Evolutionary conservation across 768 basidiomycete genomes (phyloP), one percentile per base, ranked within the genome.

Genomic region (Mycena venus): DNA sequence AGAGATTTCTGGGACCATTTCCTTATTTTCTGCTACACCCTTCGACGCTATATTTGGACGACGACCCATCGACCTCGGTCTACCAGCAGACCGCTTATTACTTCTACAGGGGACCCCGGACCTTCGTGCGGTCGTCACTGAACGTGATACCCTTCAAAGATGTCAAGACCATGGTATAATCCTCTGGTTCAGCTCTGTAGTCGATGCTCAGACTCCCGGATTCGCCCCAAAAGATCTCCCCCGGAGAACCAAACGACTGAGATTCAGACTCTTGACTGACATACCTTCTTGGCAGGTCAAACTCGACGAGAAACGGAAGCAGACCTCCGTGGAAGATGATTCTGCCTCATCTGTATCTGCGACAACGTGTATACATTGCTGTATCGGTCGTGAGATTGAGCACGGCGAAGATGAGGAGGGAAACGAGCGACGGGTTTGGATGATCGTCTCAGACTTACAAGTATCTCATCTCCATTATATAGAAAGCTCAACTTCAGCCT

Each of bases 321-420:
- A 87, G 42, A 86, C 85, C 3, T 74, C 81, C 17, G 74, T 66
- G 21, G 79, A 85, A 2, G 83, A 80, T 10, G 77, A 79, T 17
- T 78, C 78, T 7, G 42, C 71, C 4, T 77, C 76, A 23, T 77
- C 77, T 21, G 70, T 79, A 19, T 73, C 78, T 0, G 71, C 78
- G 21, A 86, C 86, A 17, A 91, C 91, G 5, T 98, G 95, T 95
- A 80, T 99, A 67, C 97, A 99, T 79, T 99, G 98, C 82, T 97
- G 95, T 1, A 93, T 99, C 10, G 97, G 98, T 4, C 92, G 92
- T 4, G 88, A 87, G 74, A 81, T 95, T 47, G 89, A 91, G 23
- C 90, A 89, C 70, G 87, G 90, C 31, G 90, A 88, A 69, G 89
- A 88, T n/a, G 86, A 88, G 19, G 91, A 91, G 65, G 86, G 82